phyloP scores from a whole-genome alignment of 2,329 filamentous ascomycete species.

The Stagonosporopsis chrysanthemi region DNA sequence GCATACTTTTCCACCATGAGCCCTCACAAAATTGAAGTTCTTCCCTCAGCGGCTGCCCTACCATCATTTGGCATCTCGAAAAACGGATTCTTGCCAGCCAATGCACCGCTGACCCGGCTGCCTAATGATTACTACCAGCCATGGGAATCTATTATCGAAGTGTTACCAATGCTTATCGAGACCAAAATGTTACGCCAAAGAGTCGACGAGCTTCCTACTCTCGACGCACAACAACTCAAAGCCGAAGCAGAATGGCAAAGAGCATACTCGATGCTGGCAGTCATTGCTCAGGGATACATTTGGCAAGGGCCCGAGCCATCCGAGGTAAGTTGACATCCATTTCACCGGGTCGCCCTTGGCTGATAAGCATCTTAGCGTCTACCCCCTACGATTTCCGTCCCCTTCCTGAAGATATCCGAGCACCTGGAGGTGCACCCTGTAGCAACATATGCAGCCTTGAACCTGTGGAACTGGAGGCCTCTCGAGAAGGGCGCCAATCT shows the following conservation, averaged over 20 bases:
- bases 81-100: slow-evolving; percentile 81
- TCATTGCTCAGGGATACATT: slow-evolving; percentile 78
- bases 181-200: slow-evolving; percentile 75
- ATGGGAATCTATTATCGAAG: slow-evolving; percentile 81
- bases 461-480: slow-evolving; percentile 47
- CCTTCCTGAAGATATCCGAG: slow-evolving; percentile 38
- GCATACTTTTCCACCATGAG: slow-evolving; percentile 31
- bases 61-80: slow-evolving; percentile 80
- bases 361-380: slow-evolving; percentile 33
- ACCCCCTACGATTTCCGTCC: slow-evolving; percentile 41
- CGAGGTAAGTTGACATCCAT: slow-evolving; percentile 60
- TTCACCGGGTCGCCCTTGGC: not conserved
- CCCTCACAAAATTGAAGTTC: slow-evolving; percentile 34
- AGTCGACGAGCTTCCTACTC: slow-evolving; percentile 75
- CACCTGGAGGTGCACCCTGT: slow-evolving; percentile 45
- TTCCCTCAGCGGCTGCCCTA: slow-evolving; percentile 51
- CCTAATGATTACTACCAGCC: slow-evolving; percentile 86
- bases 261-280: slow-evolving; percentile 74
- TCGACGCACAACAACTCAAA: slow-evolving; percentile 76
- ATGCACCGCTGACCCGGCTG: slow-evolving; percentile 74
- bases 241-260: slow-evolving; percentile 84
- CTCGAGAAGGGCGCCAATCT: slow-evolving; percentile 30
- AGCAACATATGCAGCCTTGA: slow-evolving; percentile 46
- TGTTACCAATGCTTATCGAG: slow-evolving; percentile 78
- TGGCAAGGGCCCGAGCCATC: slow-evolving; percentile 77